Evolutionary conservation across 176 grass and related monocot genomes (phyloP).

Genomic region (Rhynchospora tenuis): DNA sequence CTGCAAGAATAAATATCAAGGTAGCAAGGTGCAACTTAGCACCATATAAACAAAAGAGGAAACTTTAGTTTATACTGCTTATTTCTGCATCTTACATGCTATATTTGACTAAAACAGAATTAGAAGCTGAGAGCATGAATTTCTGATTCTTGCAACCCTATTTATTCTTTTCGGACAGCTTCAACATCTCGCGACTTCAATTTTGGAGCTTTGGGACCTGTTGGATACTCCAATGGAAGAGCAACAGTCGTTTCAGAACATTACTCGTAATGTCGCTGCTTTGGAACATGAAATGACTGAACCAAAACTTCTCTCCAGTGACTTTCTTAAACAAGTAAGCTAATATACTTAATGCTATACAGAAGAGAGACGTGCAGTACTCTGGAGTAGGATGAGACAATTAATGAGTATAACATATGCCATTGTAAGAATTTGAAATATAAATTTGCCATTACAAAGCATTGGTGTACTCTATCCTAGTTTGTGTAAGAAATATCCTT

Average conservation of each 20-base stretch:
- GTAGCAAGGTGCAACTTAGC: not conserved
- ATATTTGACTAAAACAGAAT: not conserved
- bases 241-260: conserved; percentile 74
- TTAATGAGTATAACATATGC: not conserved
- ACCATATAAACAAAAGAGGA: not conserved
- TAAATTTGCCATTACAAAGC: not conserved
- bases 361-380: not conserved
- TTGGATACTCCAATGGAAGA: conserved; percentile 92
- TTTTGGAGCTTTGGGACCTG: conserved; percentile 88
- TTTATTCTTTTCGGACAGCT: conserved; percentile 33
- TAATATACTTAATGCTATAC: not conserved
- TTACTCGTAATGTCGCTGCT: conserved; percentile 68
- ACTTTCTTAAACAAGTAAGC: conserved; percentile 69
- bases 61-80: not conserved
- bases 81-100: not conserved
- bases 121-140: not conserved
- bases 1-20: conserved; percentile 4
- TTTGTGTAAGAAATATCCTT: not conserved
- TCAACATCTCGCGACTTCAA: conserved; percentile 72
- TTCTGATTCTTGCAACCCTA: not conserved
- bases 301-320: conserved; percentile 56
- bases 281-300: conserved; percentile 75
- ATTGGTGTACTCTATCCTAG: not conserved
- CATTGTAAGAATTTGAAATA: not conserved
- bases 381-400: not conserved